Evolutionary conservation across 1,284 basidiomycete species (phyloP).

Genomic region (Gastroboletus turbinatus): DNA sequence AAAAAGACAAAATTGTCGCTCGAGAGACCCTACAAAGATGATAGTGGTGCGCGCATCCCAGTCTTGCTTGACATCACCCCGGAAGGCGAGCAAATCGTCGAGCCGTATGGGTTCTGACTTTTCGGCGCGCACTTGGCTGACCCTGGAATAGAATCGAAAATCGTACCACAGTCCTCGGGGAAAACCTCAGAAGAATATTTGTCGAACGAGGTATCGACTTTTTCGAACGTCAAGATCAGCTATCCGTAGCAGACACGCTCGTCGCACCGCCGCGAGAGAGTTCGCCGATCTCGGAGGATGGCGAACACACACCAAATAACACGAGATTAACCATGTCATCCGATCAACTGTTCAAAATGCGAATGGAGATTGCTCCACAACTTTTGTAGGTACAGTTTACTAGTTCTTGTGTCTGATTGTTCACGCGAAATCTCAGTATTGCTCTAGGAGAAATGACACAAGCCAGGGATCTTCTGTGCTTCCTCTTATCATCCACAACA

Average conservation of each 20-base stretch:
- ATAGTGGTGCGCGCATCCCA: constrained; percentile 59
- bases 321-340: constrained; percentile 56
- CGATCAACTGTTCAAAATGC: constrained; percentile 74
- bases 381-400: constrained; percentile 53
- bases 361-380: constrained; percentile 64
- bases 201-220: constrained; percentile 71
- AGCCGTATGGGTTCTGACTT: constrained; percentile 51
- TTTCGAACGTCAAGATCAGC: constrained; percentile 55
- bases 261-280: constrained; percentile 26
- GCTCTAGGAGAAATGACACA: constrained; percentile 77
- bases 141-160: constrained; percentile 47
- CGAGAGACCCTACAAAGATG: constrained; percentile 77
- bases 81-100: constrained; percentile 66
- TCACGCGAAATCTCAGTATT: constrained; percentile 44
- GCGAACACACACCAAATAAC: constrained; percentile 33
- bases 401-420: constrained; percentile 3
- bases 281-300: constrained; percentile 28
- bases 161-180: constrained; percentile 52
- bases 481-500: constrained; percentile 49
- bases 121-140: constrained; percentile 19
- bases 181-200: constrained; percentile 69
- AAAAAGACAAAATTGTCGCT: constrained; percentile 64
- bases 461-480: constrained; percentile 62
- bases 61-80: constrained; percentile 66
- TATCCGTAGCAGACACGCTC: constrained; percentile 22